Evolutionary conservation across 2,329 filamentous ascomycete genomes (phyloP).

Genomic region (Lecanosticta acicola): DNA sequence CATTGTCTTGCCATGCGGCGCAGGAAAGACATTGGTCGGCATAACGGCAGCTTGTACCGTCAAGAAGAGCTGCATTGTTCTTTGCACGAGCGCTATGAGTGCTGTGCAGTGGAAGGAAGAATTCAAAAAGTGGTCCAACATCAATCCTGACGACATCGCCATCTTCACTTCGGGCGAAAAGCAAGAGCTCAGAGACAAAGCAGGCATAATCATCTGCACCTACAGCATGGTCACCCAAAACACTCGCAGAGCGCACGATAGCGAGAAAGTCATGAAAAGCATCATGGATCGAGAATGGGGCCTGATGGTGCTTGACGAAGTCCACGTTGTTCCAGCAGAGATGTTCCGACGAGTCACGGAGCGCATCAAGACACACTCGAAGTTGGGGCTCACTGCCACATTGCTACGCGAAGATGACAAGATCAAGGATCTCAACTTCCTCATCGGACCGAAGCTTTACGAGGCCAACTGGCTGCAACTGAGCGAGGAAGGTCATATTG

Average conservation of each 20-base stretch:
- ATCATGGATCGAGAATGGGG: constrained; percentile 88
- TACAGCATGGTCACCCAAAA: constrained; percentile 99
- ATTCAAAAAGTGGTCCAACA: constrained; percentile 99
- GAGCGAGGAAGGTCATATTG: constrained; percentile 93
- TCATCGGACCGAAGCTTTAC: constrained; percentile 95
- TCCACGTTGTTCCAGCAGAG: constrained; percentile 93
- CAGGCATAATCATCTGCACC: constrained; percentile 93
- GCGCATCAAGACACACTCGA: constrained; percentile 88
- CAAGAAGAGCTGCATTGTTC: constrained; percentile 90
- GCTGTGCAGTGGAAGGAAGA: constrained; percentile 95
- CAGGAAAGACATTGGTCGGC: constrained; percentile 95
- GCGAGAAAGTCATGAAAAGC: constrained; percentile 97
- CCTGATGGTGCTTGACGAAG: constrained; percentile 92
- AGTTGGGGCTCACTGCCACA: constrained; percentile 89
- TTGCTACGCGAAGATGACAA: constrained; percentile 95
- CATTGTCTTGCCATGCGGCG: constrained; percentile 92
- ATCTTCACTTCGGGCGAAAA: constrained; percentile 95
- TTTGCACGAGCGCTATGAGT: constrained; percentile 97
- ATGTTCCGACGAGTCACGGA: constrained; percentile 95
- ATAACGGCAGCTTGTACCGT: constrained; percentile 97
- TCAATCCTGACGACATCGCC: constrained; percentile 85
- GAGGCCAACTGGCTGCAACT: constrained; percentile 99
- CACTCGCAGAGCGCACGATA: constrained; percentile 80
- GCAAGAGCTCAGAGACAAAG: constrained; percentile 75
- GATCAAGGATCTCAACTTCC: constrained; percentile 92